Percentiles rank a stretch among this genome's conserved stretches.
phyloP scores from a whole-genome alignment of 192 early-diverging fungal species.

The Linnemannia exigua region DNA sequence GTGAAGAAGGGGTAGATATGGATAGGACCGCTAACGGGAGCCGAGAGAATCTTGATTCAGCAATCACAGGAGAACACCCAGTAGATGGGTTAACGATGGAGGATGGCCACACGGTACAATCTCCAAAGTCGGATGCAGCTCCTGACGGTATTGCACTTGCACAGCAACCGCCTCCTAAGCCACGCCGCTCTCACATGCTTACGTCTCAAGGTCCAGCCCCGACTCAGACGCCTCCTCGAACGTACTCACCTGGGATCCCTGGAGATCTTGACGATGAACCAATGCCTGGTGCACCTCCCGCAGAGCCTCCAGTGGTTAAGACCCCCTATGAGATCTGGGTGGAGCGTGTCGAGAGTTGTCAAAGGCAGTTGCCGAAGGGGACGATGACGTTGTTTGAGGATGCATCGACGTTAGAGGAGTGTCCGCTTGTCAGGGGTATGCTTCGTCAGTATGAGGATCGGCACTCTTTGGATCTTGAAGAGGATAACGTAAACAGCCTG shows the following conservation, averaged over 20 bases:
- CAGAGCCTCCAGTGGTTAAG: not conserved
- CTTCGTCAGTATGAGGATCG: conserved; percentile 3
- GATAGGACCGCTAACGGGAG: too few species aligned
- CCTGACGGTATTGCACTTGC: too few species aligned
- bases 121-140: not conserved
- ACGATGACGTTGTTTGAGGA: conserved; percentile 26
- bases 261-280: not conserved
- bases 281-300: conserved; percentile 7
- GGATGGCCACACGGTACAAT: not conserved
- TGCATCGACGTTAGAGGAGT: conserved; percentile 8
- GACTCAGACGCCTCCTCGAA: not conserved
- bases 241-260: not conserved
- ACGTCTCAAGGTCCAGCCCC: not conserved
- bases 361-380: conserved; percentile 6
- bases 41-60: not conserved
- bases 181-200: not conserved
- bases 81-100: not conserved
- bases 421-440: conserved; percentile 10
- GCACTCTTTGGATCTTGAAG: not conserved
- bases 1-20: not conserved
- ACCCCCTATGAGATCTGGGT: conserved; percentile 19
- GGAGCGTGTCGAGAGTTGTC: conserved; percentile 9
- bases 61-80: not conserved
- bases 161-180: not conserved
- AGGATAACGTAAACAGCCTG: not conserved